A percentile compares a stretch with the other conserved stretches of the same genome.
Conservation (phyloP, 1,284 basidiomycete genomes). For the Heterobasidion parviporum region DNA sequence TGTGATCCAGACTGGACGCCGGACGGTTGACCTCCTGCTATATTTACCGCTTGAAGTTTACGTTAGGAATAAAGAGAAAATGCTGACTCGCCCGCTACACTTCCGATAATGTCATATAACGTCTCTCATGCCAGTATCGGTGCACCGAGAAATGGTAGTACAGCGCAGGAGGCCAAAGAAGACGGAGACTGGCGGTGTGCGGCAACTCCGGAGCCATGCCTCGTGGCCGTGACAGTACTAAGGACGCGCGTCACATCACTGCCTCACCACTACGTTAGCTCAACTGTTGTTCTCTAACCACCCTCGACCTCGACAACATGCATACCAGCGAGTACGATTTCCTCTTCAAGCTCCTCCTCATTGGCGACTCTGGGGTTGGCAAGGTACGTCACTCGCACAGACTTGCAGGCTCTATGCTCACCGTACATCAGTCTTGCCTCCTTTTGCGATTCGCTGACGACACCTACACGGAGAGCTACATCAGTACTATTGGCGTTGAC, state of each 20-base stretch:
- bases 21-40: no score
- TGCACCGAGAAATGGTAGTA: neutral
- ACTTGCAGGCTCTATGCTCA: neutral
- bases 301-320: conserved; percentile 37
- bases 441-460: conserved; percentile 99
- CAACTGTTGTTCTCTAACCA: conserved; percentile 14
- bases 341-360: conserved; percentile 93
- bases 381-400: conserved; percentile 48
- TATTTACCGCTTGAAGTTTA: no score
- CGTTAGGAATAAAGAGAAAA: no score
- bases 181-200: neutral
- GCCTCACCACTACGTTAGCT: conserved; percentile 14
- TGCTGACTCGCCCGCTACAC: no score
- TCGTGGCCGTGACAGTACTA: conserved; percentile 2
- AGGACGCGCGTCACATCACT: conserved; percentile 6
- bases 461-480: conserved; percentile 98
- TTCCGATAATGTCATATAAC: no score
- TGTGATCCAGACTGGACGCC: no score
- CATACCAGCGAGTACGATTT: conserved; percentile 95
- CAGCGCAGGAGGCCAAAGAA: neutral
- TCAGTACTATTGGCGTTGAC: conserved; percentile 98
- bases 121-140: neutral
- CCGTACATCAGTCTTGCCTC: conserved; percentile 78
- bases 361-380: conserved; percentile 94
- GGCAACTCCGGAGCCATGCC: neutral